A percentile compares a stretch with the other conserved stretches of the same genome.
Conservation (phyloP, 768 basidiomycete species). For the Postia placenta region DNA sequence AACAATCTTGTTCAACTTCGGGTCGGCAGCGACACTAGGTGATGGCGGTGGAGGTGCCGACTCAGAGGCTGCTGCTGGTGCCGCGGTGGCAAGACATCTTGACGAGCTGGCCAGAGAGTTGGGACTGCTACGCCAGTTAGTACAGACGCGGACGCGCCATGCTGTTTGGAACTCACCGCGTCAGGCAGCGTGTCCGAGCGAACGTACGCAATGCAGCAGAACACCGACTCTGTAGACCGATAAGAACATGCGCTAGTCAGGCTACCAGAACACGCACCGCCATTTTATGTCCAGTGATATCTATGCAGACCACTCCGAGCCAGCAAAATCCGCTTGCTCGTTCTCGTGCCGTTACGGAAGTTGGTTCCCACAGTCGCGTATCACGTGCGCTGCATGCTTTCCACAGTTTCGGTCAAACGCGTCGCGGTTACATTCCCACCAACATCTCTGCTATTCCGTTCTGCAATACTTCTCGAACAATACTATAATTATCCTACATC, state of each 20-base stretch:
- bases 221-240: conserved; percentile 22
- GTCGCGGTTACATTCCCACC: too few species aligned
- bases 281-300: conserved; percentile 12
- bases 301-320: not conserved
- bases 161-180: conserved; percentile 15
- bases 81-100: conserved; percentile 55
- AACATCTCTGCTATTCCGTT: too few species aligned
- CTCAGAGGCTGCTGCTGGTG: conserved; percentile 36
- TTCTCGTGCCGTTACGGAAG: not conserved
- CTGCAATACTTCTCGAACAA: too few species aligned
- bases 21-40: conserved; percentile 39
- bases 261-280: conserved; percentile 19
- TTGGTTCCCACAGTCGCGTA: not conserved
- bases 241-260: too few species aligned
- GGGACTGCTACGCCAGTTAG: conserved; percentile 9
- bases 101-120: conserved; percentile 23
- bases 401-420: too few species aligned
- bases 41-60: conserved; percentile 38
- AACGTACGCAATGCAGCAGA: conserved; percentile 20
- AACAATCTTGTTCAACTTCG: conserved; percentile 76
- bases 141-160: not conserved
- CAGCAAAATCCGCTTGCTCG: conserved; percentile 17
- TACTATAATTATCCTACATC: too few species aligned
- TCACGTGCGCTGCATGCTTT: conserved; percentile 1
- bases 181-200: conserved; percentile 18